phyloP scores from a whole-genome alignment of 345 rosid genomes.

The Pugionium cornutum region DNA sequence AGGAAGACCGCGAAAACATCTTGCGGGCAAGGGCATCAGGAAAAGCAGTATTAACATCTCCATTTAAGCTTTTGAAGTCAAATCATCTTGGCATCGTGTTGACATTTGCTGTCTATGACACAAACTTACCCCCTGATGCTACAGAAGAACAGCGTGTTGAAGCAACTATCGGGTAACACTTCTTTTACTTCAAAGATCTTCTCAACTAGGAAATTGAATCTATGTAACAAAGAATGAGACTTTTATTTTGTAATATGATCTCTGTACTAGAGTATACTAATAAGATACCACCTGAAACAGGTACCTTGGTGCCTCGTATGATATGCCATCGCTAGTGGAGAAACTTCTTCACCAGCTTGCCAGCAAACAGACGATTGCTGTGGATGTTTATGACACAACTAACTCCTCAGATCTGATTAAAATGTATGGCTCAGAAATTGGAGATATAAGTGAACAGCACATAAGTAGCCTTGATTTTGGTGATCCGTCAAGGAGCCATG shows the following conservation, averaged over 20 bases:
- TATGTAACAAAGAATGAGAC: neutral
- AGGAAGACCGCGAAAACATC: conserved; percentile 96
- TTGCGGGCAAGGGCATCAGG: conserved; percentile 92
- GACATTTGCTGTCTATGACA: conserved; percentile 85
- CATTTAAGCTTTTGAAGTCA: conserved; percentile 93
- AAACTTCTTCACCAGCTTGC: conserved; percentile 95
- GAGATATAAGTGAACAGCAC: conserved; percentile 61
- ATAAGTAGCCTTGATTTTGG: conserved; percentile 84
- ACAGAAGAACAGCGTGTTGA: conserved; percentile 70
- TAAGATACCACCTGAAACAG: conserved; percentile 38
- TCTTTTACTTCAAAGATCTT: neutral
- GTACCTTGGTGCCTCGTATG: conserved; percentile 95
- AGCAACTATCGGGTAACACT: conserved; percentile 76
- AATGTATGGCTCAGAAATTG: conserved; percentile 80
- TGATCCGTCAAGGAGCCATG: conserved; percentile 85
- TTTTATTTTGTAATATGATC: neutral
- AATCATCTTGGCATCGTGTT: conserved; percentile 91
- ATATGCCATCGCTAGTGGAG: conserved; percentile 93
- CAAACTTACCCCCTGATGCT: conserved; percentile 63
- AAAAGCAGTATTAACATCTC: conserved; percentile 94
- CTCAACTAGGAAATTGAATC: neutral
- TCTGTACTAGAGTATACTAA: neutral
- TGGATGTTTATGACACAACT: conserved; percentile 88
- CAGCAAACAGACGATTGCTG: conserved; percentile 83
- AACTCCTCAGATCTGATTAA: conserved; percentile 60